Conservation (phyloP, 208 protist species). For the Wallacemonas rigidus region DNA sequence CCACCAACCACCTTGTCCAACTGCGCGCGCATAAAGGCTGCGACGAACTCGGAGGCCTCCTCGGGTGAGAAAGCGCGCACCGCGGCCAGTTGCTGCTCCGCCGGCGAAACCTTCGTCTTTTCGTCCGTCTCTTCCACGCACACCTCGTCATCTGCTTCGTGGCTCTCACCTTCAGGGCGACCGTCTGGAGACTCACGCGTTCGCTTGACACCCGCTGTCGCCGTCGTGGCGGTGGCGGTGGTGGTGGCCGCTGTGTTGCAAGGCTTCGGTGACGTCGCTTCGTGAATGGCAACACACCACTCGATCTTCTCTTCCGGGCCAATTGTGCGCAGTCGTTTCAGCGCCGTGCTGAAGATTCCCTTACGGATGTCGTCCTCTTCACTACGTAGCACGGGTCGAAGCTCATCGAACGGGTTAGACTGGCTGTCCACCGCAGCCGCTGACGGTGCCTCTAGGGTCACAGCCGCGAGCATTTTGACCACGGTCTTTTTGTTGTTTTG, state of each 20-base stretch:
- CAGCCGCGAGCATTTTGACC: not conserved
- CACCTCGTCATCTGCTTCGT: no score
- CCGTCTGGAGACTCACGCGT: not conserved
- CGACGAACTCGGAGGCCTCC: constrained; percentile 62
- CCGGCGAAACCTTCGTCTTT: not conserved
- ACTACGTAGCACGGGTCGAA: constrained; percentile 63
- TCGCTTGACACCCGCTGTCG: not conserved
- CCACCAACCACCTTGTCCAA: constrained; percentile 77
- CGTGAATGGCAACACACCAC: constrained; percentile 72
- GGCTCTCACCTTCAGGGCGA: no score
- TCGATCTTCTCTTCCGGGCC: constrained; percentile 40
- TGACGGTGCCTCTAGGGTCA: not conserved
- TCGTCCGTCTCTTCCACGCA: not conserved
- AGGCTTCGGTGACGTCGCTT: constrained; percentile 29
- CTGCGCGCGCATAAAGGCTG: constrained; percentile 67
- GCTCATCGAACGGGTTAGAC: constrained; percentile 64
- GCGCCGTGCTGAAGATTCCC: constrained; percentile 73
- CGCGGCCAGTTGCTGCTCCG: constrained; percentile 1
- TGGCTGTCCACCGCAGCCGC: not conserved
- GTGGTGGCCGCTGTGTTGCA: constrained; percentile 1
- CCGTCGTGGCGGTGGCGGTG: not conserved
- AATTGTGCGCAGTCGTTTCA: constrained; percentile 47
- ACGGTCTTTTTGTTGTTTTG: not conserved
- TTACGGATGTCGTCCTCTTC: constrained; percentile 90
- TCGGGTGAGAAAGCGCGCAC: constrained; percentile 23